A percentile compares a stretch with the other conserved stretches of the same genome.
phyloP scores from a whole-genome alignment of 148 eudicot species.

The Persicaria maculosa region DNA sequence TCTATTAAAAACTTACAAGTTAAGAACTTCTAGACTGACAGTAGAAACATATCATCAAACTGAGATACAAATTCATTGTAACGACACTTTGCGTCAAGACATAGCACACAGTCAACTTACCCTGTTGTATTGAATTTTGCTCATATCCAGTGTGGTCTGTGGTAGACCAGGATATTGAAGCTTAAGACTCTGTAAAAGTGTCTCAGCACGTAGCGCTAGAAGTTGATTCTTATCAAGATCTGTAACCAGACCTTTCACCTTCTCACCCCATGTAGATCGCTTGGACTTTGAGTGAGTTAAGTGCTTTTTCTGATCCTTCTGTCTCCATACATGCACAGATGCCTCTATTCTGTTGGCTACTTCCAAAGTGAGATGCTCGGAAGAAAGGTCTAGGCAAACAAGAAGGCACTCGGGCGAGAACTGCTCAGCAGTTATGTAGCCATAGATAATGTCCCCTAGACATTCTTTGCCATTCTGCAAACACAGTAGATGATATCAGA shows the following conservation, averaged over 20 bases:
- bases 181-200: conserved; percentile 33
- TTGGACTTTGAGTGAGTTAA: conserved; percentile 17
- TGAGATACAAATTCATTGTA: not conserved
- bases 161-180: conserved; percentile 36
- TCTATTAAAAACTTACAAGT: not conserved
- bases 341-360: conserved; percentile 41
- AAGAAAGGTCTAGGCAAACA: conserved; percentile 36
- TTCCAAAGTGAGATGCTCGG: conserved; percentile 37
- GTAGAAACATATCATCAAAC: not conserved
- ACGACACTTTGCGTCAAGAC: not conserved
- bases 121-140: conserved; percentile 47
- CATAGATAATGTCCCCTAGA: conserved; percentile 37
- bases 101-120: conserved; percentile 18
- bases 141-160: conserved; percentile 37
- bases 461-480: conserved; percentile 40
- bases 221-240: conserved; percentile 27
- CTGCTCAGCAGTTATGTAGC: conserved; percentile 31
- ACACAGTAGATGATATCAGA: not conserved
- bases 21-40: too few species aligned
- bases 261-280: conserved; percentile 32
- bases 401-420: conserved; percentile 39
- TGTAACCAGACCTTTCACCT: conserved; percentile 27
- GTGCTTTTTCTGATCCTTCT: conserved; percentile 24
- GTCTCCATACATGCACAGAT: conserved; percentile 33
- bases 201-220: conserved; percentile 33